Conservation (phyloP, 306 rosid genomes). For the Corylus americana region DNA sequence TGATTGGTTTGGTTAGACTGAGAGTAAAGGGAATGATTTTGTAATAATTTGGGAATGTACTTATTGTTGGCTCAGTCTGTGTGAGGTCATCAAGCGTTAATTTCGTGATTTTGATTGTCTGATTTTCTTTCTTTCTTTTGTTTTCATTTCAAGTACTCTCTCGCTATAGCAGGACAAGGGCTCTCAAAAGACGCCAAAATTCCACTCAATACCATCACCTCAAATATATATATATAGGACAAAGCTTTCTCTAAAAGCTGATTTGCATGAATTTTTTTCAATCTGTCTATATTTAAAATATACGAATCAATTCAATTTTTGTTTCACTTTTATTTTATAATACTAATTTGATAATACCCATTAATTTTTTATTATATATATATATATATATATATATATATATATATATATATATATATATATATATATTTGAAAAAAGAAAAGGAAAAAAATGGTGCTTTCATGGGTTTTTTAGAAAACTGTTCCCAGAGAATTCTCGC, state of each 20-base stretch:
- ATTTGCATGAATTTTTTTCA: no score
- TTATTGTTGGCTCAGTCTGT: not conserved
- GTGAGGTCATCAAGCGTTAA: constrained; percentile 10
- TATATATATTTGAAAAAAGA: not conserved
- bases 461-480: not conserved
- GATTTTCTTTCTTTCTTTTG: not conserved
- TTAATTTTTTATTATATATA: no score
- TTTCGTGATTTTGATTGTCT: constrained; percentile 15
- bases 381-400: no score
- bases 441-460: not conserved
- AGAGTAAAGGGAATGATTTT: constrained; percentile 37
- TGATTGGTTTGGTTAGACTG: constrained; percentile 27
- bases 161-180: constrained; percentile 9
- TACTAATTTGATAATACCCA: no score
- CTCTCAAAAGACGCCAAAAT: constrained; percentile 57
- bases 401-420: no score
- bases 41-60: constrained; percentile 41
- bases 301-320: no score
- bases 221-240: not conserved
- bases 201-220: constrained; percentile 23
- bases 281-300: no score
- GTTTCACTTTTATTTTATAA: no score
- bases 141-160: not conserved
- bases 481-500: not conserved
- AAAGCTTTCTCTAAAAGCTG: no score